Conservation (phyloP, 2,329 filamentous ascomycete species). For the Nothophoma quercina region DNA sequence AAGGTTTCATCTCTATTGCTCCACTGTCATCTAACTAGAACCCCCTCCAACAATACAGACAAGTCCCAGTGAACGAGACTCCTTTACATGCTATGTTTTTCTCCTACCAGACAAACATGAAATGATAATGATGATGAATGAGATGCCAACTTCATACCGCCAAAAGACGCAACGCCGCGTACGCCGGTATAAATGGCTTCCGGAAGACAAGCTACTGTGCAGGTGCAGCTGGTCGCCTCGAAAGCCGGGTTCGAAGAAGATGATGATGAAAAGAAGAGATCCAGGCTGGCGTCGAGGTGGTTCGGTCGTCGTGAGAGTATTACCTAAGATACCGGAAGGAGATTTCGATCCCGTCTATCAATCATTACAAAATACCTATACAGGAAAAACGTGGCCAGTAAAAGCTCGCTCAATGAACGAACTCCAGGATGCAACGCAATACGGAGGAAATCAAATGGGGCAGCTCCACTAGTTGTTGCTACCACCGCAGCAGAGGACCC, state of each 20-base stretch:
- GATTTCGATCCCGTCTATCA: constrained; percentile 50
- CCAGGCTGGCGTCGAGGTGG: constrained; percentile 35
- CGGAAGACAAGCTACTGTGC: constrained; percentile 28
- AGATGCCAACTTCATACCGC: constrained; percentile 32
- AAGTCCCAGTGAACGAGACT: constrained; percentile 27
- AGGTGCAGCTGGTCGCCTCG: constrained; percentile 27
- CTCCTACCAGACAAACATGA: constrained; percentile 33
- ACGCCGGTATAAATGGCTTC: constrained; percentile 36
- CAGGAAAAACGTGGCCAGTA: constrained; percentile 44
- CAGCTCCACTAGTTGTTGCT: constrained; percentile 35
- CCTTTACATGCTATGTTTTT: constrained; percentile 41
- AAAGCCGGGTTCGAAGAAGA: constrained; percentile 33
- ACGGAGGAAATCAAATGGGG: constrained; percentile 26
- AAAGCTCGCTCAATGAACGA: constrained; percentile 44
- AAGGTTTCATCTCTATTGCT: constrained; percentile 30
- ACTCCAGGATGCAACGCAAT: constrained; percentile 47
- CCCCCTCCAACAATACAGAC: constrained; percentile 26
- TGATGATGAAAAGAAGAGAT: constrained; percentile 36
- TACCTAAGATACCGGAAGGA: constrained; percentile 44
- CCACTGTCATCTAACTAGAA: constrained; percentile 32
- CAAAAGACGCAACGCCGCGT: constrained; percentile 35
- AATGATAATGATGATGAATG: constrained; percentile 29
- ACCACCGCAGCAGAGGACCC: constrained; percentile 81
- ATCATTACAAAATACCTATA: constrained; percentile 54
- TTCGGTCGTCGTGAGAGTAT: constrained; percentile 45